Evolutionary conservation across 139 green algal genomes (phyloP), one percentile per base, ranked within the genome.

Genomic region (Dunaliella sp.): DNA sequence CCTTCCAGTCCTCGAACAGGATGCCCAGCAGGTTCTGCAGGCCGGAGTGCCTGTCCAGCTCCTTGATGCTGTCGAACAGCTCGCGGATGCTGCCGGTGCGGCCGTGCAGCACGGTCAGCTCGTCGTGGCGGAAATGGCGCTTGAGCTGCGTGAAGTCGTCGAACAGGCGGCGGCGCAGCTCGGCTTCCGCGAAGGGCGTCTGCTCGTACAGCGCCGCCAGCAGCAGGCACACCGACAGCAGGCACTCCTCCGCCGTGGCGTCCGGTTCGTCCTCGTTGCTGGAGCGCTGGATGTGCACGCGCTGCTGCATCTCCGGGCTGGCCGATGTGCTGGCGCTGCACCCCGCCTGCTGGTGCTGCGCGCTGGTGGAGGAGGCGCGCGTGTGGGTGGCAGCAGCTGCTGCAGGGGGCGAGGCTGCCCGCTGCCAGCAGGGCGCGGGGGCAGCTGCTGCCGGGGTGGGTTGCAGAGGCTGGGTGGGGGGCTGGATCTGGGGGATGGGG

Each of bases 1-100:
- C 86, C 38, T 38, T 74, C 86, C 86, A 89, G 81, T 89, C 86
- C 35, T 89, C 86, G 80, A 89, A 89, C 38, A 86, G 2, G 57
- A 89, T 84, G 38, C 86, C 86, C 7, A 75, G 73, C 59, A 88
- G 22, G 74, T 83, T 83, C 36, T 87, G 38, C 36, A 81, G 83
- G 24, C 83, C 73, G 26, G 25, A 12, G 28, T 16, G 22, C n/a
- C 30, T 34, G 72, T 81, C 73, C 28, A 81, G 34, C 3, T 72
- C 73, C 73, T 86, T 81, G 82, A 80, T 35, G 2, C 2, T 36
- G 65, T 34, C 34, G n/a, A 84, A 84, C 24, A 81, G 59, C 21
- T 86, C 59, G 34, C 34, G 2, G 24, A 58, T 38, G 31, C 31
- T 77, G n/a, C 81, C 33, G 21, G 30, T 78, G 65, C n/a, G 65